Conservation (phyloP, 2,329 filamentous ascomycete species). For the Nemania sp. region DNA sequence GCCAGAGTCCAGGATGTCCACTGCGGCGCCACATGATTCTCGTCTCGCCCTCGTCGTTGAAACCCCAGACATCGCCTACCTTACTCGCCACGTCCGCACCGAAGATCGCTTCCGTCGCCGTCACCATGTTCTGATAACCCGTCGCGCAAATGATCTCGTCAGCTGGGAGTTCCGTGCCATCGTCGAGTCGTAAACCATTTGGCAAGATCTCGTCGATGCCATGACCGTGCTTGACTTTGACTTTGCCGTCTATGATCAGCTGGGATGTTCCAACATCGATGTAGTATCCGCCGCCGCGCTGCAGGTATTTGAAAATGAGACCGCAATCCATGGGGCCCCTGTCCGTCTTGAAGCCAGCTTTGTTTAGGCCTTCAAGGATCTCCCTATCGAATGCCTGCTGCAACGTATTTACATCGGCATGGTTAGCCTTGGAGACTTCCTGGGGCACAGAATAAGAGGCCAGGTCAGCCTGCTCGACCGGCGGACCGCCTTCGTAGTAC, state of each 20-base stretch:
- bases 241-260: slow-evolving; percentile 59
- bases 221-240: slow-evolving; percentile 58
- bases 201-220: slow-evolving; percentile 52
- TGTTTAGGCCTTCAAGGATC: slow-evolving; percentile 54
- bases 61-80: slow-evolving; percentile 65
- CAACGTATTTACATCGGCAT: slow-evolving; percentile 50
- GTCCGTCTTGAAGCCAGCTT: slow-evolving; percentile 63
- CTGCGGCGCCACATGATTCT: slow-evolving; percentile 62
- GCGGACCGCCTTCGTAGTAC: slow-evolving; percentile 58
- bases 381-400: slow-evolving; percentile 44
- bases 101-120: slow-evolving; percentile 63
- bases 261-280: slow-evolving; percentile 60
- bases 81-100: slow-evolving; percentile 64
- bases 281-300: slow-evolving; percentile 65
- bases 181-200: slow-evolving; percentile 48
- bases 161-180: slow-evolving; percentile 55
- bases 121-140: slow-evolving; percentile 68
- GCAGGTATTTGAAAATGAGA: slow-evolving; percentile 62
- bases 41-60: slow-evolving; percentile 61
- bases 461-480: slow-evolving; percentile 69
- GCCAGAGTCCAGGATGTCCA: slow-evolving; percentile 69
- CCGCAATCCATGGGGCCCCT: slow-evolving; percentile 59
- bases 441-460: slow-evolving; percentile 61
- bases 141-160: slow-evolving; percentile 63
- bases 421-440: slow-evolving; percentile 63